phyloP scores from a whole-genome alignment of 768 basidiomycete genomes.

The Leucocoprinus leucothites region DNA sequence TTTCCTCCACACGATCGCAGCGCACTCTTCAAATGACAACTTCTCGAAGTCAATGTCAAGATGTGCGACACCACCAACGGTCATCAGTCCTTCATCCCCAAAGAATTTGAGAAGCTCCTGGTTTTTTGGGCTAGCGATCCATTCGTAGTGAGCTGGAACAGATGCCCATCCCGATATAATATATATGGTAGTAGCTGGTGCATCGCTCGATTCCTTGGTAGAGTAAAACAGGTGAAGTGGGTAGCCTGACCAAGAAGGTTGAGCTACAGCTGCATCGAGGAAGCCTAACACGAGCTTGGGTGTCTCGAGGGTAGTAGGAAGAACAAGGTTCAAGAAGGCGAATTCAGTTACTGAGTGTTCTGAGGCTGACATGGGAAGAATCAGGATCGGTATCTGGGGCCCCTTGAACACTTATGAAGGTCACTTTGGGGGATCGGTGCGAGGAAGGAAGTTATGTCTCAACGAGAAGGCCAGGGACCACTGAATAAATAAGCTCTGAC shows the following conservation, averaged over 20 bases:
- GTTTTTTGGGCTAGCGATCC: constrained; percentile 38
- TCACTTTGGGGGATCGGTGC: no score
- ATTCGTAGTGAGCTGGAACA: constrained; percentile 36
- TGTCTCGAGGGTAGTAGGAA: constrained; percentile 26
- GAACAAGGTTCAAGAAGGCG: constrained; percentile 31
- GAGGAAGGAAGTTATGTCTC: no score
- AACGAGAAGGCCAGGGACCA: no score
- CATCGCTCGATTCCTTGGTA: constrained; percentile 17
- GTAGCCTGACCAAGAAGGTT: constrained; percentile 39
- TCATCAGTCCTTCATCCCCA: constrained; percentile 21
- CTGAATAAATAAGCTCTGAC: no score
- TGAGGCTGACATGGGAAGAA: not conserved
- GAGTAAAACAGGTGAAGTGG: constrained; percentile 36
- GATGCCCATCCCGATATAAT: constrained; percentile 44
- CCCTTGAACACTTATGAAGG: no score
- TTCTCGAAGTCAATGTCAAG: constrained; percentile 34
- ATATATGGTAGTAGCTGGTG: constrained; percentile 21
- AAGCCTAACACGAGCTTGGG: constrained; percentile 28
- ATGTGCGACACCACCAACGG: constrained; percentile 35
- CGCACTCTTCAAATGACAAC: constrained; percentile 16
- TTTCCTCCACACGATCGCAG: constrained; percentile 5
- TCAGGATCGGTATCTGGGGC: no score
- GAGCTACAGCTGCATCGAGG: constrained; percentile 25
- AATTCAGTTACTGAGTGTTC: constrained; percentile 37
- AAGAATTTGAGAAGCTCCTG: constrained; percentile 31